Evolutionary conservation across 495 filamentous ascomycete genomes (phyloP).

Genomic region (Lichenothelia convexa): DNA sequence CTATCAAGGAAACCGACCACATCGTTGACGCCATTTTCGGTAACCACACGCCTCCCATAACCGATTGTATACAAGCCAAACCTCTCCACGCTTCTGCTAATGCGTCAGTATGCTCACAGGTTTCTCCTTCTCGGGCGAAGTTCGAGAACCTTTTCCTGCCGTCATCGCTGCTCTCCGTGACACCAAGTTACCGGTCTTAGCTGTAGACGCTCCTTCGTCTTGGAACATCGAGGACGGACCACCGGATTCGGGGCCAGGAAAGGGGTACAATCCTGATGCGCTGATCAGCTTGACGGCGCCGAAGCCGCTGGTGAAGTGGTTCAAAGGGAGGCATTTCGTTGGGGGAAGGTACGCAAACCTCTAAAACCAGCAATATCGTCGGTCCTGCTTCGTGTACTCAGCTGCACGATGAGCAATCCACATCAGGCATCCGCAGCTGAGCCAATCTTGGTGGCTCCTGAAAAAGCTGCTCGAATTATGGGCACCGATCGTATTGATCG

Average conservation of each 20-base stretch:
- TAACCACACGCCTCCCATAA: slow-evolving; percentile 9
- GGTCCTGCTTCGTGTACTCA: too few relatives aligned
- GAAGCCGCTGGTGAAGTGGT: slow-evolving; percentile 77
- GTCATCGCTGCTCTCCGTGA: slow-evolving; percentile 61
- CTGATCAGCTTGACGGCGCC: slow-evolving; percentile 85
- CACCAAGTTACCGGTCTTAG: slow-evolving; percentile 57
- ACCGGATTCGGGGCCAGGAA: slow-evolving; percentile 57
- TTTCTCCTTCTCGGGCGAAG: slow-evolving; percentile 83
- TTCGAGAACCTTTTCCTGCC: slow-evolving; percentile 72
- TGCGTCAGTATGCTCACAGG: too few relatives aligned
- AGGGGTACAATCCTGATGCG: slow-evolving; percentile 56
- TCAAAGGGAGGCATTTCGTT: slow-evolving; percentile 72
- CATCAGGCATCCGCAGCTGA: too few relatives aligned
- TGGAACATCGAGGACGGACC: slow-evolving; percentile 87
- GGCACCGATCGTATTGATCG: not conserved
- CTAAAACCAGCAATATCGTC: too few relatives aligned
- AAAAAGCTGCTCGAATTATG: too few relatives aligned
- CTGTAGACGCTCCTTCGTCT: slow-evolving; percentile 79
- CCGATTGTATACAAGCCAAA: not conserved
- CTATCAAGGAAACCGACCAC: slow-evolving; percentile 51
- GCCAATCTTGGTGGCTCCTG: too few relatives aligned
- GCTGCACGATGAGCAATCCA: too few relatives aligned
- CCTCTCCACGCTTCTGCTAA: slow-evolving; percentile 3
- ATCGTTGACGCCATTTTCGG: slow-evolving; percentile 91
- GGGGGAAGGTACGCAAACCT: slow-evolving; percentile 59